Conservation (phyloP, 495 filamentous ascomycete species). For the Aspergillus campestris region DNA sequence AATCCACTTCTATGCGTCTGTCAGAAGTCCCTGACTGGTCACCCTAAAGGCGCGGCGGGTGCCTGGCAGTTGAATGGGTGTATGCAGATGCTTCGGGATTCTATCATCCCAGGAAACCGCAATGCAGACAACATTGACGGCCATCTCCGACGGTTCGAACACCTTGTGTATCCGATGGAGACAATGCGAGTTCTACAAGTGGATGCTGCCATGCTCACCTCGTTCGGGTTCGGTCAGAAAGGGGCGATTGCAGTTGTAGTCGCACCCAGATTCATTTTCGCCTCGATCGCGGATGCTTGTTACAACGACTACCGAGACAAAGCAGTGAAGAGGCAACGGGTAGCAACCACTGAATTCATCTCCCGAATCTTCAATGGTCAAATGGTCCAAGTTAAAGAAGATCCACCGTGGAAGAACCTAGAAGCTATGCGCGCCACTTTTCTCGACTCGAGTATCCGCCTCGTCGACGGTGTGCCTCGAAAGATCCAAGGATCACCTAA, state of each 20-base stretch:
- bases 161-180: slow-evolving; percentile 91
- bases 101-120: slow-evolving; percentile 89
- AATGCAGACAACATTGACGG: slow-evolving; percentile 97
- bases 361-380: slow-evolving; percentile 51
- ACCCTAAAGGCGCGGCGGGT: slow-evolving; percentile 97
- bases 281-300: slow-evolving; percentile 50
- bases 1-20: slow-evolving; percentile 97
- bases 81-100: slow-evolving; percentile 84
- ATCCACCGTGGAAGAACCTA: slow-evolving; percentile 25
- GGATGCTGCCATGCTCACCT: slow-evolving; percentile 95
- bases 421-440: slow-evolving; percentile 77
- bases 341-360: slow-evolving; percentile 6
- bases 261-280: slow-evolving; percentile 89
- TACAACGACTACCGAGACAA: slow-evolving; percentile 50
- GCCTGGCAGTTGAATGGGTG: slow-evolving; percentile 99
- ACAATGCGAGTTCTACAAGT: slow-evolving; percentile 88
- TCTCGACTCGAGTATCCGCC: slow-evolving; percentile 75
- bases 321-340: slow-evolving; percentile 72
- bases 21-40: slow-evolving; percentile 97
- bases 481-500: background rate
- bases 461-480: slow-evolving; percentile 1
- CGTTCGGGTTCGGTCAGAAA: slow-evolving; percentile 99
- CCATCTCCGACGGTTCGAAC: slow-evolving; percentile 89
- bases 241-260: slow-evolving; percentile 92
- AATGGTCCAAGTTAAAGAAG: slow-evolving; percentile 12